Evolutionary conservation across 257 asterid genomes (phyloP), one percentile per base, ranked within the genome.

Genomic region (Marsdenia floribunda): DNA sequence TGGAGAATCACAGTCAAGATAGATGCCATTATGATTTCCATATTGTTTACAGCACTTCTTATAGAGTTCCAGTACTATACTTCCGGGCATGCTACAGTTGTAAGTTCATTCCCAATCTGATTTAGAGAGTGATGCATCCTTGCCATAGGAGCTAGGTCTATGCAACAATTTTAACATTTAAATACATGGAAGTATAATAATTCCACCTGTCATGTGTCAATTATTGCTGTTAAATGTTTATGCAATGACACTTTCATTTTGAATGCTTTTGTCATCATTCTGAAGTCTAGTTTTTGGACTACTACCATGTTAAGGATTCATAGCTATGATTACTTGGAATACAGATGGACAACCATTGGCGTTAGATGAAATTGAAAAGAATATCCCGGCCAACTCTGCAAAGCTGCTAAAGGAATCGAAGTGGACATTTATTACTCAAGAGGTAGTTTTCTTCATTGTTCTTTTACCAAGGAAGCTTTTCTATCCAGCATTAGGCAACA

Each of bases 371-470:
- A 80, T 92, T 71, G 88, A 86, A 80, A 88, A 83, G 74, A 91
- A 88, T 68, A 69, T 94, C 57, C 81, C 93, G 33, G 76, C 76
- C 68, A 79, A 72, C 79, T 81, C 97, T 47, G 86, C 85, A 47
- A 73, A 88, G 52, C 79, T 83, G 73, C 82, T 90, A 65, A 77
- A 66, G 66, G 79, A 76, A 80, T 86, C 91, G 52, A 89, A 86
- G 80, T 90, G 97, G 97, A 89, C 94, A 44, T 94, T 92, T 74
- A 87, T 92, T 35, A 92, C 97, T 64, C 90, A 79, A 77, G 97
- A 89, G 96, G 98, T 93, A 74, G 78, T 77, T 67, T 60, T 68
- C 49, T 67, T 79, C 40, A 22, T 4, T 29, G 26, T 59, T 40
- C 10, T 47, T 14, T 14, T 21, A 24, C 44, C 57, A 40, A 57